These are phyloP conservation scores for Peltaster fructicola DNA, from an alignment of 2,329 filamentous ascomycete species.

Conservation along the genomic window DNA sequence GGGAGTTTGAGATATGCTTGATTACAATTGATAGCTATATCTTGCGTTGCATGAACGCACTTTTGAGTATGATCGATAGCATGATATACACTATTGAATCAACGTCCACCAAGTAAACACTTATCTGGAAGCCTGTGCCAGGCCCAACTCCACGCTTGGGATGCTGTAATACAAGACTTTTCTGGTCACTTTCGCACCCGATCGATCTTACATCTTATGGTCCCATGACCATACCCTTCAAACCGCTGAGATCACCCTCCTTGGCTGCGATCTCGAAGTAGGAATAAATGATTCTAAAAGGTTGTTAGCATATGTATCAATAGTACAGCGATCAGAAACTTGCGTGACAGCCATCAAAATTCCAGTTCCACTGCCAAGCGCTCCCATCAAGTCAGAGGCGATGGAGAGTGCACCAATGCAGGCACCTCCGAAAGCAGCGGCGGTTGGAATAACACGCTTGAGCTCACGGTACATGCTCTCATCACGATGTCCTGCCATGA, in stretches of 20 bases:
- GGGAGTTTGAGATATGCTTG: no score
- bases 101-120: no score
- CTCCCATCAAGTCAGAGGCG: constrained; percentile 84
- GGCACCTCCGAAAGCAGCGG: constrained; percentile 93
- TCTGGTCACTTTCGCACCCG: no score
- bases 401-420: constrained; percentile 97
- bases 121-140: no score
- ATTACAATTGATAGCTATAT: no score
- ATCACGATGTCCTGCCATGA: constrained; percentile 98
- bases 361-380: constrained; percentile 90
- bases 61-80: no score
- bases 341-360: constrained; percentile 96
- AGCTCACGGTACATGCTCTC: constrained; percentile 99
- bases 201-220: constrained; percentile 13
- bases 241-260: constrained; percentile 80
- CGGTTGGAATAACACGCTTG: constrained; percentile 97
- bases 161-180: no score
- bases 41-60: no score
- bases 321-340: constrained; percentile 29
- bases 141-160: no score
- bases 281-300: constrained; percentile 82
- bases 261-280: constrained; percentile 99
- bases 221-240: constrained; percentile 49
- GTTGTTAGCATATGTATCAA: constrained; percentile 14
- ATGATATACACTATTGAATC: no score